These are phyloP conservation scores for Penicillium alfredii DNA, from an alignment of 495 filamentous ascomycete genomes.

Conservation along the genomic window DNA sequence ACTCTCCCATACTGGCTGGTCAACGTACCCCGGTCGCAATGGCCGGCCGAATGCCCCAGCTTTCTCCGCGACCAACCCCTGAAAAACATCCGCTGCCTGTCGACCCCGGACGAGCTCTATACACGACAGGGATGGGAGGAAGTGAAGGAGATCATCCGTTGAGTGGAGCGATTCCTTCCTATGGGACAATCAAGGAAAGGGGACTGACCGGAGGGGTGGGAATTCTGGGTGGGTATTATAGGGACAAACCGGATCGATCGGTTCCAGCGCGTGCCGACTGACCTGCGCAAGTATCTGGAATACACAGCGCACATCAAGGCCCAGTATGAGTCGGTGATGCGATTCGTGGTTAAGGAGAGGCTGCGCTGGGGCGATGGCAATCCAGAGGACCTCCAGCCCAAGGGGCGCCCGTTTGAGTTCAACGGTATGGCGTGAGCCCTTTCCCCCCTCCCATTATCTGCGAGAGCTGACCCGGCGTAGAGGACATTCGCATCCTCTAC, in stretches of 20 bases:
- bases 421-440: conserved; percentile 40
- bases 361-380: conserved; percentile 54
- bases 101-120: conserved; percentile 58
- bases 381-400: conserved; percentile 34
- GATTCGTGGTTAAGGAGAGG: conserved; percentile 61
- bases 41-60: conserved; percentile 60
- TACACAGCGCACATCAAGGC: conserved; percentile 56
- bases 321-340: conserved; percentile 65
- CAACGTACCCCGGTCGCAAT: conserved; percentile 59
- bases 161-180: conserved; percentile 8
- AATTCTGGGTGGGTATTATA: conserved; percentile 12
- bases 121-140: conserved; percentile 53
- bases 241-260: conserved; percentile 61
- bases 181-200: conserved; percentile 3
- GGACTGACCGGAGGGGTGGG: background rate
- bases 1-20: conserved; percentile 70
- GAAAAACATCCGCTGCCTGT: conserved; percentile 50
- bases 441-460: too few species aligned
- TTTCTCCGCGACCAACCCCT: conserved; percentile 53
- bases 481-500: conserved; percentile 67
- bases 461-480: conserved; percentile 24
- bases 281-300: conserved; percentile 64
- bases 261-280: conserved; percentile 68
- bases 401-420: conserved; percentile 44
- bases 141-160: conserved; percentile 56